Percentiles rank a stretch among this genome's conserved stretches.
phyloP scores from a whole-genome alignment of 1,139 yeast genomes.

The Candida sojae region DNA sequence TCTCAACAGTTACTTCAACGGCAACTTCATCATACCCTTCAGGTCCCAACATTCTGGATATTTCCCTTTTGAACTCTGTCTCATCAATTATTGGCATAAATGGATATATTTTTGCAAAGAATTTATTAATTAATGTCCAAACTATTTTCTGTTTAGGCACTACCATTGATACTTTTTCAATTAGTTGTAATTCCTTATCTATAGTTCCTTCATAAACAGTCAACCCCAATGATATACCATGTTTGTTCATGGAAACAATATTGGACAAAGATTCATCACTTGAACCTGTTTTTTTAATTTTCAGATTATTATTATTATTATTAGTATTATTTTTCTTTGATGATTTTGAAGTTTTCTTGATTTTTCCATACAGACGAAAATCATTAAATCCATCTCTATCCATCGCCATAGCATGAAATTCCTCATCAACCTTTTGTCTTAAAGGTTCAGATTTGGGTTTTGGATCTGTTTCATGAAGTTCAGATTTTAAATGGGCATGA shows the following conservation, averaged over 20 bases:
- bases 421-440: slow-evolving; percentile 14
- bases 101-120: slow-evolving; percentile 33
- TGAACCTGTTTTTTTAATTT: background rate
- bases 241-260: slow-evolving; percentile 19
- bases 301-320: background rate
- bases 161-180: slow-evolving; percentile 30
- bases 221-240: slow-evolving; percentile 22
- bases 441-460: background rate
- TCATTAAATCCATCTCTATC: slow-evolving; percentile 32
- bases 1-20: slow-evolving; percentile 24
- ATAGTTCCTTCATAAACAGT: slow-evolving; percentile 29
- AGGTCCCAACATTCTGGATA: slow-evolving; percentile 29
- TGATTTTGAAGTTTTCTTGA: slow-evolving; percentile 8
- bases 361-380: slow-evolving; percentile 23
- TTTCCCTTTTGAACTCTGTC: slow-evolving; percentile 21
- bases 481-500: background rate
- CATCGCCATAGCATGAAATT: slow-evolving; percentile 25
- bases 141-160: slow-evolving; percentile 35
- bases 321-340: background rate
- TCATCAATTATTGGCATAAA: slow-evolving; percentile 42
- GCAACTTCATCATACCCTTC: slow-evolving; percentile 20
- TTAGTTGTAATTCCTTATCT: slow-evolving; percentile 31
- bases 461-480: no score
- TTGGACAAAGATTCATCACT: slow-evolving; percentile 3
- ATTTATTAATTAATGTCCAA: slow-evolving; percentile 33